Evolutionary conservation across 352 stramenopile species (phyloP), one percentile per base, ranked within the genome.

Genomic region (Phytophthora palmivora): DNA sequence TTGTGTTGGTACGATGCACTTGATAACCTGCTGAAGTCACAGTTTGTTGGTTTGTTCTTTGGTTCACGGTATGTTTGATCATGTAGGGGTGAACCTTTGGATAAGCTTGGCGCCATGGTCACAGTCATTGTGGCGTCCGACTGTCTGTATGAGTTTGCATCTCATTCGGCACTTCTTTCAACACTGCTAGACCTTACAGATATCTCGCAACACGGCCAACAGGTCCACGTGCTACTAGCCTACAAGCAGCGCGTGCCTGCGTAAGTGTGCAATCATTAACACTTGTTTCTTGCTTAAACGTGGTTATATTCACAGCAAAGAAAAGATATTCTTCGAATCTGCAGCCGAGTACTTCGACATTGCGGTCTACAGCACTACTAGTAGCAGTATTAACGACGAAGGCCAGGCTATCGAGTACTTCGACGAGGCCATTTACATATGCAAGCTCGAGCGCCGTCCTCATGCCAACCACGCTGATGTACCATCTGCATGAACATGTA

Each of bases 201-300:
- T 10, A 28, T 18, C 16, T 45, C 42, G 16, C 15, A 42, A 14
- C 47, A 8, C 19, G 22, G 14, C 2, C 22, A 47, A 26, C n/a
- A 26, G 36, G 26, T 12, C 5, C n/a, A 62, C 12, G 67, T 88
- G n/a, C 69, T 84, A 12, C 51, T 93, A 36, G 81, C 79, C 8
- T 93, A 90, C 72, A 93, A 93, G 65, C 84, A 90, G 44, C 78
- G 84, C 6, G 50, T 91, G 24, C 65, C 66, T 1, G 43, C 67
- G 70, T 87, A 57, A 58, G 70, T 75, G 49, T 15, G 24, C 22
- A 14, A 26, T 10, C 30, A n/a, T 36, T 24, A 18, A 6, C 3
- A 15, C 44, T 8, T 57, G 11, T 10, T 34, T 28, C 3, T 41
- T 11, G 9, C 32, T 33, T 49, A 3, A 62, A 14, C 14, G 19